Conservation (phyloP, 331 rosid genomes). For the Quercus phellos region DNA sequence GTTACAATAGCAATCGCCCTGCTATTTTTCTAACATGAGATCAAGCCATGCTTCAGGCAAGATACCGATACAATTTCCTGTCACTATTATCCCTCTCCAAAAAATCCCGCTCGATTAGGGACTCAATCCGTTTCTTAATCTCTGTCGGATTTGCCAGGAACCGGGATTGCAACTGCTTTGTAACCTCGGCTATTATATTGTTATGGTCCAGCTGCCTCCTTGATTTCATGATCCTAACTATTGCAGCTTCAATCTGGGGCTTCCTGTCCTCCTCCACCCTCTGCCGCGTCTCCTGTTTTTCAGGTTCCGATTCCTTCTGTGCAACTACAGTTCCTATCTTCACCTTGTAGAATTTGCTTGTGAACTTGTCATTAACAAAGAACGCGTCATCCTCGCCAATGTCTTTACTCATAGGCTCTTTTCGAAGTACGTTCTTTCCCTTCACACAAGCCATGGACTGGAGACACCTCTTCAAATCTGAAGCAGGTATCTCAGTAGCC, state of each 20-base stretch:
- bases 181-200: slow-evolving; percentile 79
- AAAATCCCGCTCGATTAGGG: slow-evolving; percentile 83
- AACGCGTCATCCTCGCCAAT: slow-evolving; percentile 70
- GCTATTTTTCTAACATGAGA: slow-evolving; percentile 14
- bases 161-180: slow-evolving; percentile 78
- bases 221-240: slow-evolving; percentile 87
- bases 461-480: slow-evolving; percentile 81
- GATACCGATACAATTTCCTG: slow-evolving; percentile 69
- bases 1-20: slow-evolving; percentile 5
- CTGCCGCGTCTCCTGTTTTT: slow-evolving; percentile 84
- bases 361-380: slow-evolving; percentile 72
- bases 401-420: slow-evolving; percentile 91
- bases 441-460: slow-evolving; percentile 88
- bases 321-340: slow-evolving; percentile 94
- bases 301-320: slow-evolving; percentile 84
- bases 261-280: slow-evolving; percentile 95
- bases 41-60: slow-evolving; percentile 43
- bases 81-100: slow-evolving; percentile 71
- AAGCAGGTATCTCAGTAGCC: slow-evolving; percentile 77
- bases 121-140: slow-evolving; percentile 81
- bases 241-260: slow-evolving; percentile 90
- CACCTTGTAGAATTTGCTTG: slow-evolving; percentile 79
- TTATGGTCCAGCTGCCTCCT: slow-evolving; percentile 82
- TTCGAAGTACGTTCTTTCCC: slow-evolving; percentile 86
- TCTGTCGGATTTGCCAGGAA: slow-evolving; percentile 82